Conservation (phyloP, 1,284 basidiomycete species). For the Papiliotrema flavescens region DNA sequence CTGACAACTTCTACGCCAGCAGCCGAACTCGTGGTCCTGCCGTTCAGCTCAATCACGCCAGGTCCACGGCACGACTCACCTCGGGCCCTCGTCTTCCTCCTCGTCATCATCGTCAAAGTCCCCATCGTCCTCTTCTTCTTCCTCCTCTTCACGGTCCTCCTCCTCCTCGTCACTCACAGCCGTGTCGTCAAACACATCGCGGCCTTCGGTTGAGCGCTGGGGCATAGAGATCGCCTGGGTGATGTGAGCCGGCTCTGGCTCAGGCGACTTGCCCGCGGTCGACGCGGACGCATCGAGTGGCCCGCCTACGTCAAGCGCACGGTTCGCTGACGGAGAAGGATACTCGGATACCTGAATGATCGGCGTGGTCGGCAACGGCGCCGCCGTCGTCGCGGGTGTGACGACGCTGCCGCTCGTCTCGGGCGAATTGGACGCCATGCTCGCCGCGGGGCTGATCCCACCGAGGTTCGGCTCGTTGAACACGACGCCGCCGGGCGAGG, state of each 20-base stretch:
- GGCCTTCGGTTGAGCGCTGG: neutral
- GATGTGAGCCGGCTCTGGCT: neutral
- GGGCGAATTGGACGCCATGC: neutral
- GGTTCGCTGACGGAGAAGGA: constrained; percentile 2
- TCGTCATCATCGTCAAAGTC: constrained; percentile 22
- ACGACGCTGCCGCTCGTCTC: constrained; percentile 5
- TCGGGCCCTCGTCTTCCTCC: constrained; percentile 23
- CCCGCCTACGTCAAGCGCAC: neutral
- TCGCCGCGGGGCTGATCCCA: neutral
- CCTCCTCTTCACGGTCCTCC: neutral
- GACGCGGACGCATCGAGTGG: neutral
- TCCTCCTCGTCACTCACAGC: constrained; percentile 10
- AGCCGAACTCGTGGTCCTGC: constrained; percentile 37
- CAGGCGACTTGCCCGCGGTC: neutral
- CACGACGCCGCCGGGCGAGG: neutral
- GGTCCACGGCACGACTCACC: constrained; percentile 12
- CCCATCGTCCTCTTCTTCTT: constrained; percentile 20
- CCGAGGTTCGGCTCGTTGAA: neutral
- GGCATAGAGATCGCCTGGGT: constrained; percentile 9
- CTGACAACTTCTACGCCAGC: constrained; percentile 46
- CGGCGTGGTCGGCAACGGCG: constrained; percentile 26
- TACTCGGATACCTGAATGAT: constrained; percentile 26
- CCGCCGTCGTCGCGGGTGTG: constrained; percentile 15
- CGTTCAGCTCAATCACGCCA: neutral
- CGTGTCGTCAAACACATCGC: neutral